A percentile compares a stretch with the other conserved stretches of the same genome.
phyloP scores from a whole-genome alignment of 2,329 filamentous ascomycete genomes.

The Dendrostoma leiphaemia region DNA sequence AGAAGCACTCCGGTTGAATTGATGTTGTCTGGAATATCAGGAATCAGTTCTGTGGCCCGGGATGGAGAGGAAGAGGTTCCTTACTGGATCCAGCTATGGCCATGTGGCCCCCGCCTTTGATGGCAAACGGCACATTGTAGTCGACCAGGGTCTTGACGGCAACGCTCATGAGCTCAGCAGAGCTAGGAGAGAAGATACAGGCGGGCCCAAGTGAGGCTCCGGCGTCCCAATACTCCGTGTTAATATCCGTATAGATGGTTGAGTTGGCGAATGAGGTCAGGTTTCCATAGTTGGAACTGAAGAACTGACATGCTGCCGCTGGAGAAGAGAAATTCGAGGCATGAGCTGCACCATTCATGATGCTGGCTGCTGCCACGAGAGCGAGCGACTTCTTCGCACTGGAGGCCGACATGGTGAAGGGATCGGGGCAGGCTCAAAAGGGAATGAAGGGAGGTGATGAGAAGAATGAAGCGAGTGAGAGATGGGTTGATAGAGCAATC shows the following conservation, averaged over 20 bases:
- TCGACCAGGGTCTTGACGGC: conserved; percentile 22
- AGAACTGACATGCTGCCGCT: too few species aligned
- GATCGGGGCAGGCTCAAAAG: too few species aligned
- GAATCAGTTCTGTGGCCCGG: not conserved
- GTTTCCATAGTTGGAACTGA: too few species aligned
- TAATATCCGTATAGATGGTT: not conserved
- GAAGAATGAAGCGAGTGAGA: too few species aligned
- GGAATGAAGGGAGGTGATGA: too few species aligned
- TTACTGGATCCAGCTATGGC: conserved; percentile 22
- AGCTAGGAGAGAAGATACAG: not conserved
- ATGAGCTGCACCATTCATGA: too few species aligned
- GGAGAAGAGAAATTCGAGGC: too few species aligned
- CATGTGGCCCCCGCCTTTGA: conserved; percentile 30
- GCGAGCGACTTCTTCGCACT: too few species aligned
- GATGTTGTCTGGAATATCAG: conserved; percentile 23
- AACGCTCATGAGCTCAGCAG: not conserved
- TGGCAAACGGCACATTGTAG: conserved; percentile 23
- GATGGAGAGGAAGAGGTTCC: not conserved
- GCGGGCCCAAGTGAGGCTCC: not conserved
- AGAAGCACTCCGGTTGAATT: conserved; percentile 31
- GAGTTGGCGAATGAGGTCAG: not conserved
- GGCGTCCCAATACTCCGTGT: not conserved
- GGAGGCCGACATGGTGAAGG: too few species aligned
- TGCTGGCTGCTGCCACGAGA: too few species aligned
- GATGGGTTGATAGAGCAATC: too few species aligned